phyloP scores from a whole-genome alignment of 2,329 filamentous ascomycete species.

The Dactylonectria estremocensis region DNA sequence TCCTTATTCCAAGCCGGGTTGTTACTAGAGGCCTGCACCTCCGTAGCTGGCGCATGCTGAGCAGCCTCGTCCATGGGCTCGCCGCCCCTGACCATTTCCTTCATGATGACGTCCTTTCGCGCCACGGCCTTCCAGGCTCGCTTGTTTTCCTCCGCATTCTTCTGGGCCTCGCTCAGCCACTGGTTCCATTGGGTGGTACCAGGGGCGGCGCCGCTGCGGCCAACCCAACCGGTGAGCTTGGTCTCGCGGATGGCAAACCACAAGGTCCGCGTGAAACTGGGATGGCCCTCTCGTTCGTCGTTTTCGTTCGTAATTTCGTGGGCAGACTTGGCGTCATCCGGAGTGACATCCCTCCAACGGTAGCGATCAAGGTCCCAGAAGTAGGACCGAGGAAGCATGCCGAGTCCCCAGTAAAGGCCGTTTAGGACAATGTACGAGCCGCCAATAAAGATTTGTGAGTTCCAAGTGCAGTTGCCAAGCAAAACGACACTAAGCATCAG shows the following conservation, averaged over 20 bases:
- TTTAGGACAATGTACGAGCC: constrained; percentile 72
- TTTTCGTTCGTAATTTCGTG: constrained; percentile 47
- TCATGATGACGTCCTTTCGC: constrained; percentile 66
- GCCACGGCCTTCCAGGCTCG: constrained; percentile 63
- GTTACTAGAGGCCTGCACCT: constrained; percentile 41
- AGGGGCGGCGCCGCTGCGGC: constrained; percentile 66
- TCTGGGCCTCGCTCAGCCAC: constrained; percentile 67
- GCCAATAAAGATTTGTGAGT: constrained; percentile 72
- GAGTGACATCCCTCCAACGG: constrained; percentile 58
- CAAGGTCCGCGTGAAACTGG: constrained; percentile 69
- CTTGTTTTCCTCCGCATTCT: constrained; percentile 52
- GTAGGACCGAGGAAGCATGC: constrained; percentile 62
- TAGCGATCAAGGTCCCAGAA: constrained; percentile 74
- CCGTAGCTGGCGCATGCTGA: constrained; percentile 50
- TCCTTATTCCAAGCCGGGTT: constrained; percentile 44
- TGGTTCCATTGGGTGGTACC: constrained; percentile 66
- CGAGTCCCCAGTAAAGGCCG: constrained; percentile 71
- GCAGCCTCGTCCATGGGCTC: constrained; percentile 46
- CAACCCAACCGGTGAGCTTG: constrained; percentile 67
- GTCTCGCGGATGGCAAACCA: constrained; percentile 74
- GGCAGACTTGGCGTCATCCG: constrained; percentile 56
- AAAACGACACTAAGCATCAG: constrained; percentile 75
- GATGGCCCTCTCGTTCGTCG: constrained; percentile 57
- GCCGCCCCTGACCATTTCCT: constrained; percentile 41
- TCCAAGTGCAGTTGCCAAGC: constrained; percentile 74